Evolutionary conservation across 164 flowering plant genomes (phyloP).

Genomic region (Macadamia tetraphylla): DNA sequence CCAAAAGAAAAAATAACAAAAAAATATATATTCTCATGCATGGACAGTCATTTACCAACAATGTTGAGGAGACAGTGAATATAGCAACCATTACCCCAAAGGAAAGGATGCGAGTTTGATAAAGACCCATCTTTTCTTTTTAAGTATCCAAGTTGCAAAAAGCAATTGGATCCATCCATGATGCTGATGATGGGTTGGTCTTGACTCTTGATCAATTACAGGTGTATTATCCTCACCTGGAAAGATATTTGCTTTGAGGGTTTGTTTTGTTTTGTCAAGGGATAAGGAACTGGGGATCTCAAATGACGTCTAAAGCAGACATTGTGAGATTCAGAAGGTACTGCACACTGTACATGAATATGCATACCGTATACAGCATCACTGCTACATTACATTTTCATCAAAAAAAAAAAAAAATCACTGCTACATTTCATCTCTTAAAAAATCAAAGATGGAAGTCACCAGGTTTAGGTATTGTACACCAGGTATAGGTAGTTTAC

Average conservation of each 20-base stretch:
- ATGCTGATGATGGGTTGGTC: too few relatives aligned
- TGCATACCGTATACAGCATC: not conserved
- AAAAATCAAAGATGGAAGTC: not conserved
- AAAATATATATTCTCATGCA: too few relatives aligned
- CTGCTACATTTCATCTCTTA: not conserved
- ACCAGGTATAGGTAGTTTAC: not conserved
- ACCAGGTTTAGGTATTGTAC: not conserved
- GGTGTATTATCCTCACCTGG: too few relatives aligned
- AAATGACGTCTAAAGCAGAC: not conserved
- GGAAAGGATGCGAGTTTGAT: not conserved
- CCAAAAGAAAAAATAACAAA: too few relatives aligned
- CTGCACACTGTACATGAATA: not conserved
- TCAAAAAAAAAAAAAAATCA: too few relatives aligned
- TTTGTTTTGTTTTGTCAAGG: too few relatives aligned
- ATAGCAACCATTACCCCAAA: too few relatives aligned
- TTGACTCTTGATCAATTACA: too few relatives aligned
- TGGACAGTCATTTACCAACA: too few relatives aligned
- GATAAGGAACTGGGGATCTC: not conserved
- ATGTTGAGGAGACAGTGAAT: too few relatives aligned
- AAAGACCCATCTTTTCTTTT: constrained; percentile 6
- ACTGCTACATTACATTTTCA: not conserved
- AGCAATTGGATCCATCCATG: too few relatives aligned
- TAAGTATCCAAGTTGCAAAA: not conserved
- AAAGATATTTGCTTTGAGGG: too few relatives aligned
- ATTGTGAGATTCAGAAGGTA: not conserved